Percentiles rank a stretch among this genome's conserved stretches.
phyloP scores from a whole-genome alignment of 331 rosid species.

The Rhamnella rubrinervis region DNA sequence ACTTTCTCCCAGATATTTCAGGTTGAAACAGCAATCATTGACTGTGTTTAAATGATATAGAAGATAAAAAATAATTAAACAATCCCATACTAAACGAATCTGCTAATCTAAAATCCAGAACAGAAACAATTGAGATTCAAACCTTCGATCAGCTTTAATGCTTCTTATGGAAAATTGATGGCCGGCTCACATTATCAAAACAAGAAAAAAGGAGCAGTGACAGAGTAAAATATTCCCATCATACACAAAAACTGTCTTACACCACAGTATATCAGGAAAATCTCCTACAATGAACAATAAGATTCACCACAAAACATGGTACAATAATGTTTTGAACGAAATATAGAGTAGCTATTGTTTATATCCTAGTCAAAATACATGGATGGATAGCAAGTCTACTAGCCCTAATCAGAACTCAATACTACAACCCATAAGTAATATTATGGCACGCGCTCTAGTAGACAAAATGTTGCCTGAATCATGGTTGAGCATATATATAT shows the following conservation, averaged over 20 bases:
- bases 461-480: neutral
- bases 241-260: neutral
- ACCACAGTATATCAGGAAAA: neutral
- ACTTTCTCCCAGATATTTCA: neutral
- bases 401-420: constrained; percentile 1
- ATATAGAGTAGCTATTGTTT: neutral
- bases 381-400: constrained; percentile 5
- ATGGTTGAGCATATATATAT: constrained; percentile 1
- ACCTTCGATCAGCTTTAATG: too few species aligned
- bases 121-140: too few species aligned
- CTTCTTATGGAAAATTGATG: too few species aligned
- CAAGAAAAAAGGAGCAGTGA: too few species aligned
- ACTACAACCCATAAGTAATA: neutral
- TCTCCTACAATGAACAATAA: neutral
- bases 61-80: too few species aligned
- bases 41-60: too few species aligned
- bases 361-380: constrained; percentile 4
- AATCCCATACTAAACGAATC: too few species aligned
- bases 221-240: neutral
- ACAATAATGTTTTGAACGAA: constrained; percentile 11
- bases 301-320: constrained; percentile 10
- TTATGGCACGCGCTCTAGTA: neutral
- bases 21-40: too few species aligned
- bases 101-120: too few species aligned
- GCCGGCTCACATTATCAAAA: too few species aligned